These are phyloP conservation scores for Cymbopogon citratus DNA, from an alignment of 176 grass and related monocot species.

Conservation along the genomic window DNA sequence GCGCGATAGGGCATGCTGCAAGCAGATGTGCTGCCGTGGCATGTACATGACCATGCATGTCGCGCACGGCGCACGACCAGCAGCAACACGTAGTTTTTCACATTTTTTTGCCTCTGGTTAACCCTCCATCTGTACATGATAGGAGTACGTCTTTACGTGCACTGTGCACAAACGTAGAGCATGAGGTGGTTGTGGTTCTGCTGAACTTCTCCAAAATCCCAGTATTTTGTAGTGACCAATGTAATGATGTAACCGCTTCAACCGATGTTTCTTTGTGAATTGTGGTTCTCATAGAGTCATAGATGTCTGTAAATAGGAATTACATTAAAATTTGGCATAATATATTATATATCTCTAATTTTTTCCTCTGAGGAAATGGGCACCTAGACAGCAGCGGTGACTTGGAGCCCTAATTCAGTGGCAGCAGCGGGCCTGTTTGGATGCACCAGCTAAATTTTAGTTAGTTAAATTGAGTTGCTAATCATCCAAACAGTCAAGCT, in stretches of 20 bases:
- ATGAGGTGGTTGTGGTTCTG: not conserved
- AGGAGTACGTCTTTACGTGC: not conserved
- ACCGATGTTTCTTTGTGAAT: not conserved
- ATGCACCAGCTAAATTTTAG: too few species aligned
- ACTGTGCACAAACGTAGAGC: not conserved
- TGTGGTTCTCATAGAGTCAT: not conserved
- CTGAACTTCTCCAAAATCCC: not conserved
- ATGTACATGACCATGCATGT: not conserved
- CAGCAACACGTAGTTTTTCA: not conserved
- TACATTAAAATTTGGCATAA: not conserved
- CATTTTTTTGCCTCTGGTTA: not conserved
- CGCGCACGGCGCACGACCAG: not conserved
- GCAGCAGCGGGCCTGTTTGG: too few species aligned
- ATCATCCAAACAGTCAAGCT: too few species aligned
- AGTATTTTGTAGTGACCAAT: not conserved
- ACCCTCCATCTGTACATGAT: not conserved
- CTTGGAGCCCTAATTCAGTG: not conserved
- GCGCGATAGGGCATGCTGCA: slow-evolving; percentile 13
- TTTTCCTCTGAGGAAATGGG: not conserved
- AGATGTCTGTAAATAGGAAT: not conserved
- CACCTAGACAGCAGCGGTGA: too few species aligned
- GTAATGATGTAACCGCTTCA: not conserved
- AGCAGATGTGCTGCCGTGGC: not conserved
- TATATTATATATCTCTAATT: not conserved
- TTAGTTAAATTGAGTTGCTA: too few species aligned